phyloP scores from a whole-genome alignment of 495 filamentous ascomycete species.

The Geopyxis carbonaria region DNA sequence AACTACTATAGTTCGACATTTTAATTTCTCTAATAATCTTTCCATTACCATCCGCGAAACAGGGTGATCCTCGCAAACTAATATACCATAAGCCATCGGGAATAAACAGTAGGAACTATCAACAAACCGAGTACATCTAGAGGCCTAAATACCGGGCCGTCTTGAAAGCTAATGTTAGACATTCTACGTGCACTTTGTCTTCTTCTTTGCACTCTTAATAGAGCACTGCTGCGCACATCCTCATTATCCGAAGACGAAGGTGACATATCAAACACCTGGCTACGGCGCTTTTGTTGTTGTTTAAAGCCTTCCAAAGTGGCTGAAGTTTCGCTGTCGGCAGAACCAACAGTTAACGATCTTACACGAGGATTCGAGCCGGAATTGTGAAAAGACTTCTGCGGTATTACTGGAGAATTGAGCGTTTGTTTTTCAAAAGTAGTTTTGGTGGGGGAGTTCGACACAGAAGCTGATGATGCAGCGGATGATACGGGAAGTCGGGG shows the following conservation, averaged over 20 bases:
- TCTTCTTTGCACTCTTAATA: slow-evolving; percentile 82
- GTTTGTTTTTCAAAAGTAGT: slow-evolving; percentile 16
- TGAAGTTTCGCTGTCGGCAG: slow-evolving; percentile 62
- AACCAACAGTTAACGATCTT: slow-evolving; percentile 83
- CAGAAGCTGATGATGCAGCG: slow-evolving; percentile 11
- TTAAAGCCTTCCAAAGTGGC: slow-evolving; percentile 52
- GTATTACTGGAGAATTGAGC: too few relatives aligned
- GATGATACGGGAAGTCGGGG: slow-evolving; percentile 12
- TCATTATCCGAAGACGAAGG: slow-evolving; percentile 97
- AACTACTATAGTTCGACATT: slow-evolving; percentile 86
- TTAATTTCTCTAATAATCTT: slow-evolving; percentile 80
- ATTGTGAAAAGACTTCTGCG: slow-evolving; percentile 36
- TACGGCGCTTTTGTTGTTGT: slow-evolving; percentile 72
- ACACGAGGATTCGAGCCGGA: slow-evolving; percentile 37
- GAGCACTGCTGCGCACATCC: slow-evolving; percentile 71
- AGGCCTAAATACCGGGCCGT: slow-evolving; percentile 74
- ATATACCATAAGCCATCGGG: slow-evolving; percentile 3
- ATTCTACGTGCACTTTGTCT: slow-evolving; percentile 81
- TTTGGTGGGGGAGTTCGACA: slow-evolving; percentile 23
- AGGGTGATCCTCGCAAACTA: slow-evolving; percentile 91
- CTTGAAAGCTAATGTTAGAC: slow-evolving; percentile 68
- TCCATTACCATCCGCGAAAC: slow-evolving; percentile 97
- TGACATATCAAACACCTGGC: slow-evolving; percentile 89
- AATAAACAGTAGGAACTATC: neutral
- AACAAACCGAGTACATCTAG: slow-evolving; percentile 55